Conservation (phyloP, 805 yeast species). For the Nakazawaea peltata region DNA sequence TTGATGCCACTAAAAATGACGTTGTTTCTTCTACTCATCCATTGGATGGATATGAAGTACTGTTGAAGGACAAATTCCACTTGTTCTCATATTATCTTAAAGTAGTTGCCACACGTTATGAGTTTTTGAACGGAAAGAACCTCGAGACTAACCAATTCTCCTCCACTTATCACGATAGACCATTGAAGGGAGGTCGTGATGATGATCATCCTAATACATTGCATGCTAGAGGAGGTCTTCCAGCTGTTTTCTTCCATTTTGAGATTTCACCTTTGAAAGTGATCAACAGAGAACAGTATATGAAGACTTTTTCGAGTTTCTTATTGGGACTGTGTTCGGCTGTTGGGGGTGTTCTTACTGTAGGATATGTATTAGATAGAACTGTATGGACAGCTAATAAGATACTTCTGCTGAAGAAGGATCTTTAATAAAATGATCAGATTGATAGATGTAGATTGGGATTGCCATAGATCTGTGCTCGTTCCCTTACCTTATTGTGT, state of each 20-base stretch:
- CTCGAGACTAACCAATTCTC: conserved; percentile 86
- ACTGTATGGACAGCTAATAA: conserved; percentile 86
- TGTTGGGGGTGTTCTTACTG: conserved; percentile 88
- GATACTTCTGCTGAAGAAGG: conserved; percentile 63
- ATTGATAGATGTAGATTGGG: too few species aligned
- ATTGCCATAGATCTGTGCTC: too few species aligned
- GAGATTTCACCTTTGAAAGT: conserved; percentile 93
- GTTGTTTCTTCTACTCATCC: conserved; percentile 49
- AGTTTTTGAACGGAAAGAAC: conserved; percentile 43
- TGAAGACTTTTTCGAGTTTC: conserved; percentile 77
- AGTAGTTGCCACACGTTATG: conserved; percentile 85
- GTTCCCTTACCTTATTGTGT: too few species aligned
- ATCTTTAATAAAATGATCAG: conserved; percentile 19
- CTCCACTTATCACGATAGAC: conserved; percentile 82
- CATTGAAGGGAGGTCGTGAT: conserved; percentile 80
- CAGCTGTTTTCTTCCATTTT: conserved; percentile 81
- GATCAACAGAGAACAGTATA: conserved; percentile 69
- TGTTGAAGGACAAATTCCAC: conserved; percentile 43
- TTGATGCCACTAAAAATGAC: conserved; percentile 15
- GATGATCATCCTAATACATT: conserved; percentile 84
- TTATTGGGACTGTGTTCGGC: conserved; percentile 78
- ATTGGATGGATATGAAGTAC: conserved; percentile 44
- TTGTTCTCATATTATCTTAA: conserved; percentile 74
- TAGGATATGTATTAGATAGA: conserved; percentile 83
- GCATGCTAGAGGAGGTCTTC: conserved; percentile 80